Percentiles rank a stretch among this genome's conserved stretches.
Conservation (phyloP, 192 early-diverging fungal species). For the Haplosporangium gracile region DNA sequence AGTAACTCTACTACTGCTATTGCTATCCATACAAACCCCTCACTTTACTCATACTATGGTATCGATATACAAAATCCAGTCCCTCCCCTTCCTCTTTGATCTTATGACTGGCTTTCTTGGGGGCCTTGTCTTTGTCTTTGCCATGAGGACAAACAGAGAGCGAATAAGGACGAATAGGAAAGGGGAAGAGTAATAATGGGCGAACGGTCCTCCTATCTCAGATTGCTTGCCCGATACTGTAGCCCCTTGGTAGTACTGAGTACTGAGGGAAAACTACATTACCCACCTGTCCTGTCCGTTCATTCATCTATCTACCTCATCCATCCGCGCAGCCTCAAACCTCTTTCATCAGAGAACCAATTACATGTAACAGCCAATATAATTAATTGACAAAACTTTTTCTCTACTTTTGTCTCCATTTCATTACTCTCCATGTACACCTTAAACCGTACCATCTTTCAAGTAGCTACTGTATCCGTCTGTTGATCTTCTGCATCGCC, state of each 20-base stretch:
- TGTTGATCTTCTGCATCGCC: conserved; percentile 23
- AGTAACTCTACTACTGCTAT: not conserved
- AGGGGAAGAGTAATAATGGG: too few species aligned
- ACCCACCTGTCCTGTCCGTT: not conserved
- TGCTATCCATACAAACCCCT: not conserved
- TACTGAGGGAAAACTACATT: not conserved
- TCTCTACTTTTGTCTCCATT: not conserved
- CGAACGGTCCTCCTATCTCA: not conserved
- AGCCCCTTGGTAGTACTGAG: not conserved
- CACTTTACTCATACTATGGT: too few species aligned
- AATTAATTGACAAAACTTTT: not conserved
- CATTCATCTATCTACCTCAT: not conserved
- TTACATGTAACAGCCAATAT: not conserved
- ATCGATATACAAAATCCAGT: too few species aligned
- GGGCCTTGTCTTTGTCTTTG: not conserved
- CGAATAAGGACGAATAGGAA: not conserved
- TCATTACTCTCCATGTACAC: not conserved
- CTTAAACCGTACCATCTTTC: not conserved
- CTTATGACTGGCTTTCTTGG: not conserved
- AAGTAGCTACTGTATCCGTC: conserved; percentile 34
- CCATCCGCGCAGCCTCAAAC: not conserved
- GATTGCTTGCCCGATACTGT: not conserved
- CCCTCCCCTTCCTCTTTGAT: not conserved
- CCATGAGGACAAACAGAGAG: not conserved
- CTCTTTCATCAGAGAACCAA: not conserved